Evolutionary conservation across 352 stramenopile genomes (phyloP).

Genomic region (Bremia lactucae): DNA sequence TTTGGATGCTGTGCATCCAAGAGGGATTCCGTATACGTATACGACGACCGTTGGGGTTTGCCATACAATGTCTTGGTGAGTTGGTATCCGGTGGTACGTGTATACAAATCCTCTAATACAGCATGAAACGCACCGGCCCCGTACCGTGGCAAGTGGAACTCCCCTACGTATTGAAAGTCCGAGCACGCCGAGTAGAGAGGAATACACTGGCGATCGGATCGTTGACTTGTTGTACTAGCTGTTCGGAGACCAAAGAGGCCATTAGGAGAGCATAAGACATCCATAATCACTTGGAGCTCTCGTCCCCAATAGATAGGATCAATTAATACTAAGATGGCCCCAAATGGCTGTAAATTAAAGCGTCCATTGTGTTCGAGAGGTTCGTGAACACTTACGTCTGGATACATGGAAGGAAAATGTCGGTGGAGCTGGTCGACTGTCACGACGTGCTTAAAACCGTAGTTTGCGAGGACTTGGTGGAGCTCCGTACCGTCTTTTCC

Average conservation of each 20-base stretch:
- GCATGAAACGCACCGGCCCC: constrained; percentile 72
- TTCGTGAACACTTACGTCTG: constrained; percentile 50
- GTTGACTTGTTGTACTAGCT: constrained; percentile 15
- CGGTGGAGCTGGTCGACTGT: constrained; percentile 65
- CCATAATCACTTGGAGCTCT: constrained; percentile 68
- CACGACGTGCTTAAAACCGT: constrained; percentile 78
- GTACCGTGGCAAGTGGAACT: constrained; percentile 75
- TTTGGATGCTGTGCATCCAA: constrained; percentile 57
- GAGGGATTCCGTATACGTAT: constrained; percentile 61
- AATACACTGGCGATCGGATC: constrained; percentile 45
- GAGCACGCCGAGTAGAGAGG: constrained; percentile 80
- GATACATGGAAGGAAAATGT: constrained; percentile 75
- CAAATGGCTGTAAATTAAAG: constrained; percentile 44
- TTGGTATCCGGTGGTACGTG: constrained; percentile 66
- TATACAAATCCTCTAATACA: constrained; percentile 70
- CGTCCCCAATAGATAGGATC: constrained; percentile 71
- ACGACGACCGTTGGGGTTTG: constrained; percentile 71
- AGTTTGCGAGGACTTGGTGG: constrained; percentile 51
- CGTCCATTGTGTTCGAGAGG: constrained; percentile 29
- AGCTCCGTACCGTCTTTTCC: constrained; percentile 69
- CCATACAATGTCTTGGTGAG: constrained; percentile 66
- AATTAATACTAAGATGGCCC: constrained; percentile 65
- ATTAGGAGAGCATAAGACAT: constrained; percentile 51
- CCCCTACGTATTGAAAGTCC: constrained; percentile 82
- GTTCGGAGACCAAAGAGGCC: constrained; percentile 35